Conservation (phyloP, 495 filamentous ascomycete species). For the Xylaria palmicola region DNA sequence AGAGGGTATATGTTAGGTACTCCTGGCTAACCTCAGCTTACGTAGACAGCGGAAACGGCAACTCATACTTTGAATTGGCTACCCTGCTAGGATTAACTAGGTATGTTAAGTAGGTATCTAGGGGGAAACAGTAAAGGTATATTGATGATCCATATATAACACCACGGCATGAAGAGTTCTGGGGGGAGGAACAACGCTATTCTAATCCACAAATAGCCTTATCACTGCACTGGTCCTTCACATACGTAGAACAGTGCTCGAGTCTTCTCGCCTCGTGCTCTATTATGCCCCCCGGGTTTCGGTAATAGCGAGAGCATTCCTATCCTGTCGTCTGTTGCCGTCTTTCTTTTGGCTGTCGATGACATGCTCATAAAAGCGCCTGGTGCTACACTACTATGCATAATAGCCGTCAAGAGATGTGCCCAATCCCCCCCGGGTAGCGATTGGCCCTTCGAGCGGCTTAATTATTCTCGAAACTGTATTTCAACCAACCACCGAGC, state of each 20-base stretch:
- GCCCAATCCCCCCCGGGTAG: not conserved
- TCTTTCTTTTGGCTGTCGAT: not conserved
- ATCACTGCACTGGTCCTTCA: not conserved
- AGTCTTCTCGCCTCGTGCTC: not conserved
- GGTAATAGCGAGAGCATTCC: not conserved
- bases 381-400: not conserved
- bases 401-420: not conserved
- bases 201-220: not conserved
- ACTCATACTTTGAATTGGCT: constrained; percentile 7
- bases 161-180: not conserved
- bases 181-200: not conserved
- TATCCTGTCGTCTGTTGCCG: not conserved
- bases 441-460: not conserved
- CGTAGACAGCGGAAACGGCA: not conserved
- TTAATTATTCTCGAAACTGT: constrained; percentile 70
- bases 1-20: too few relatives aligned
- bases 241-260: not conserved
- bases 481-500: constrained; percentile 90
- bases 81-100: constrained; percentile 1
- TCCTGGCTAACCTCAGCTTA: too few relatives aligned
- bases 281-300: not conserved
- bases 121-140: not conserved
- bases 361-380: not conserved
- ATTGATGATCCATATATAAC: constrained; percentile 5
- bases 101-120: not conserved